Base-by-base conservation (phyloP, 2,329 filamentous ascomycete species). In the Clarireedia hainanense region DNA sequence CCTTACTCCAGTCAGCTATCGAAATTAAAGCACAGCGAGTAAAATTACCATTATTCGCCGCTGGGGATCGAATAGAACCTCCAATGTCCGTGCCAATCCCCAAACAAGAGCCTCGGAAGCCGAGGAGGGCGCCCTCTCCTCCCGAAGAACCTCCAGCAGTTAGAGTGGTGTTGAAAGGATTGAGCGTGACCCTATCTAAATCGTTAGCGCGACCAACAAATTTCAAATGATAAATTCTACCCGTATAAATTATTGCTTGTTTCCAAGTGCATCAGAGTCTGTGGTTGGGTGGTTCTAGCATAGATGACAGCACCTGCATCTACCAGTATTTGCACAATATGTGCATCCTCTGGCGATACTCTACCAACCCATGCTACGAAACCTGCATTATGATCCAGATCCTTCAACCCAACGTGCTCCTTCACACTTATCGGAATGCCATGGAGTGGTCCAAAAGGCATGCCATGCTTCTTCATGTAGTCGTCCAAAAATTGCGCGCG, bases 51-150 rank as follows among this genome's bases (percentile, higher is more conserved):
- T 75, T 74, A 54, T 74, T 74, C 6, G 74, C 75, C 10, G 76
- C 75, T 1, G 76, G 76, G 9, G 66, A 70, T 12, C 77, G 68
- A 52, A 80, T 76, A 0, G 71, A 75, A 4, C 76, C 76, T 12
- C 76, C 75, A 56, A 80, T 79, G 60, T 80, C 77, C 5, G 75
- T 76, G 0, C 77, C 80, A 47, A 83, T 75, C 1, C 79, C 80
- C 9, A 83, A 68, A 64, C 72, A 72, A 12, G 75, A 79, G 9
- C 79, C 79, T 23, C 74, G 67, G 24, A 81, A 68, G 1, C 73
- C 79, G 12, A 81, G 55, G 3, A 83, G 66, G 0, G 80, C 78
- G 1, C 79, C 79, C 67, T 83, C 80, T 46, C 80, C 80, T 43
- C 80, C 80, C 6, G 76, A 78, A 4, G 74, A 78, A 2, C 80